Conservation (phyloP, 1,139 yeast genomes). For the Pichia sp. region DNA sequence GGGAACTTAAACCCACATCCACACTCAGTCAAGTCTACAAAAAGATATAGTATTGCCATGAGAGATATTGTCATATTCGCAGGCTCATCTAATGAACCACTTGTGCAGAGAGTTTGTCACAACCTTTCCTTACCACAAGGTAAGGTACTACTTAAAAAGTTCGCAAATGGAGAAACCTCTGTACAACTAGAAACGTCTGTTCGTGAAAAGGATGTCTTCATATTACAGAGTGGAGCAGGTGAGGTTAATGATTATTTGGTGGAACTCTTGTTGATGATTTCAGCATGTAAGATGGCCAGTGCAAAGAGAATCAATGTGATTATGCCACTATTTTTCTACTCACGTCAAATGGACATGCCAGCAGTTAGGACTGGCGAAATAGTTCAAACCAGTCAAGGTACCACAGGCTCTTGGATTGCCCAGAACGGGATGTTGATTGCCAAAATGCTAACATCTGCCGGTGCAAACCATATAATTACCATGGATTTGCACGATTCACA, state of each 20-base stretch:
- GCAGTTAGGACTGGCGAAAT: conserved; percentile 33
- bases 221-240: conserved; percentile 71
- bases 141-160: conserved; percentile 51
- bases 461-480: conserved; percentile 94
- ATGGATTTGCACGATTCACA: conserved; percentile 98
- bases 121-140: conserved; percentile 61
- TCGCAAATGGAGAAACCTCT: conserved; percentile 87
- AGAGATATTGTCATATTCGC: conserved; percentile 73
- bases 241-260: conserved; percentile 87
- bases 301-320: conserved; percentile 94
- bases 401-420: conserved; percentile 80
- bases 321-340: conserved; percentile 89
- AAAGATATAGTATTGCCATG: conserved; percentile 38
- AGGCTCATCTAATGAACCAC: conserved; percentile 68
- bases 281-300: conserved; percentile 94
- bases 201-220: conserved; percentile 89
- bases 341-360: conserved; percentile 96
- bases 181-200: conserved; percentile 80
- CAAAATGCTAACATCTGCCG: conserved; percentile 81
- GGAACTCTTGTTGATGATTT: conserved; percentile 80
- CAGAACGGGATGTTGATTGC: conserved; percentile 94
- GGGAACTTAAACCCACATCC: too few species aligned
- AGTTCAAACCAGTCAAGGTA: conserved; percentile 17
- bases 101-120: conserved; percentile 58
- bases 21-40: too few species aligned